These are phyloP conservation scores for Pestalotiopsis sp. DNA, from an alignment of 2,329 filamentous ascomycete genomes.

Conservation along the genomic window DNA sequence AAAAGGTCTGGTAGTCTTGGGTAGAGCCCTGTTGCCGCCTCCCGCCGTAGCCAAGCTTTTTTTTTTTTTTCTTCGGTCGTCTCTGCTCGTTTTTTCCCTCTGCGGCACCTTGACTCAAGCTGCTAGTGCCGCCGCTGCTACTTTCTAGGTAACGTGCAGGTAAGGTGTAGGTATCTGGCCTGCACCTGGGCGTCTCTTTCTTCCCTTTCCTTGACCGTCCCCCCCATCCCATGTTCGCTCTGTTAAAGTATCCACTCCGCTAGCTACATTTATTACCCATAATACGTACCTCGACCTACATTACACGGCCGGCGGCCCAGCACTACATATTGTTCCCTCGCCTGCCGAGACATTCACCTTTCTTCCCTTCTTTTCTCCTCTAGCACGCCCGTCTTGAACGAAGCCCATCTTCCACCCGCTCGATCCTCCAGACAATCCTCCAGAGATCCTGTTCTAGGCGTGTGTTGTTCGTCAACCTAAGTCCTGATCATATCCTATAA, in stretches of 20 bases:
- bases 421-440: slow-evolving; percentile 17
- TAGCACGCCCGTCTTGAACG: slow-evolving; percentile 36
- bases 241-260: slow-evolving; percentile 19
- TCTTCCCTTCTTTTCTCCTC: slow-evolving; percentile 23
- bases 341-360: slow-evolving; percentile 19
- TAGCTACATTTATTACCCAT: background rate
- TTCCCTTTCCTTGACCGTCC: slow-evolving; percentile 29
- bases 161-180: too few species aligned
- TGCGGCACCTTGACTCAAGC: slow-evolving; percentile 21
- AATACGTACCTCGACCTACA: background rate
- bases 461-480: slow-evolving; percentile 34
- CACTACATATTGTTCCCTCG: slow-evolving; percentile 31
- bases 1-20: slow-evolving; percentile 12
- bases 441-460: slow-evolving; percentile 31
- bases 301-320: slow-evolving; percentile 13
- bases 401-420: slow-evolving; percentile 12
- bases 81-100: background rate
- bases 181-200: too few species aligned
- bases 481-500: slow-evolving; percentile 20
- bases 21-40: slow-evolving; percentile 23
- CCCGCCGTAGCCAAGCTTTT: slow-evolving; percentile 31
- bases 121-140: slow-evolving; percentile 21
- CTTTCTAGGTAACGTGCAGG: too few species aligned
- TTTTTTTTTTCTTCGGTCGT: slow-evolving; percentile 23
- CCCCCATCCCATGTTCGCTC: slow-evolving; percentile 29